Percentiles rank a stretch among this genome's conserved stretches.
Conservation (phyloP, 192 early-diverging fungal species). For the Coemansia sp. region DNA sequence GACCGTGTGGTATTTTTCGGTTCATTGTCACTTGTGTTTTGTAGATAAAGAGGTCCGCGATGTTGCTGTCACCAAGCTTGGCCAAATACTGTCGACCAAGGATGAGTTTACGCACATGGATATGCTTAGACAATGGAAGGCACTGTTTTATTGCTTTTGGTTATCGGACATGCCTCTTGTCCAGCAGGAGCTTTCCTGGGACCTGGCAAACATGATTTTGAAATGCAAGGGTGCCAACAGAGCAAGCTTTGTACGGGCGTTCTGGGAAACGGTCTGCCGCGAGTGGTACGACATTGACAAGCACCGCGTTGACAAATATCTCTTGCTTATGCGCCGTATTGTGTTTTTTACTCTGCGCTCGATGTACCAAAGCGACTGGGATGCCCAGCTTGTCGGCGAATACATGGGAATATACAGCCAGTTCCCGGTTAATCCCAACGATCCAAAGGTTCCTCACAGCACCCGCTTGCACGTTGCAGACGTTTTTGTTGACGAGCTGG, state of each 20-base stretch:
- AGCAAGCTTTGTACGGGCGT: slow-evolving; percentile 37
- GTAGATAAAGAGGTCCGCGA: slow-evolving; percentile 53
- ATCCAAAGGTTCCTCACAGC: slow-evolving; percentile 43
- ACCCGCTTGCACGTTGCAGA: slow-evolving; percentile 42
- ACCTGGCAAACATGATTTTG: slow-evolving; percentile 60
- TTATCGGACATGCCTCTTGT: slow-evolving; percentile 94
- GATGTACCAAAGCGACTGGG: slow-evolving; percentile 43
- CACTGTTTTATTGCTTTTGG: slow-evolving; percentile 94
- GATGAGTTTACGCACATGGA: slow-evolving; percentile 60
- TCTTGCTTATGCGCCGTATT: slow-evolving; percentile 45
- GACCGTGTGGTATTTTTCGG: neutral
- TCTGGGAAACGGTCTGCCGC: slow-evolving; percentile 54
- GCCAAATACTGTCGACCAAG: slow-evolving; percentile 15
- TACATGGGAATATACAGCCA: slow-evolving; percentile 29
- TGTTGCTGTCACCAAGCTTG: slow-evolving; percentile 27
- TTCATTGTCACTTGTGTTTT: neutral
- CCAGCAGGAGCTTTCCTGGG: slow-evolving; percentile 84
- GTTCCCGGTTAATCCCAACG: slow-evolving; percentile 26
- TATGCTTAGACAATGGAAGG: slow-evolving; percentile 87
- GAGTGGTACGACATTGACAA: slow-evolving; percentile 55
- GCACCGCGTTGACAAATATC: slow-evolving; percentile 52
- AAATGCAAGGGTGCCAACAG: slow-evolving; percentile 38
- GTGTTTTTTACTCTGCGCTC: slow-evolving; percentile 40
- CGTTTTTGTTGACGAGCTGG: slow-evolving; percentile 49
- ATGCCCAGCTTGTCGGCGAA: slow-evolving; percentile 23